Percentiles rank a stretch among this genome's conserved stretches.
These are phyloP conservation scores for Penicillium polonicum DNA, from an alignment of 2,329 filamentous ascomycete genomes.

Conservation along the genomic window DNA sequence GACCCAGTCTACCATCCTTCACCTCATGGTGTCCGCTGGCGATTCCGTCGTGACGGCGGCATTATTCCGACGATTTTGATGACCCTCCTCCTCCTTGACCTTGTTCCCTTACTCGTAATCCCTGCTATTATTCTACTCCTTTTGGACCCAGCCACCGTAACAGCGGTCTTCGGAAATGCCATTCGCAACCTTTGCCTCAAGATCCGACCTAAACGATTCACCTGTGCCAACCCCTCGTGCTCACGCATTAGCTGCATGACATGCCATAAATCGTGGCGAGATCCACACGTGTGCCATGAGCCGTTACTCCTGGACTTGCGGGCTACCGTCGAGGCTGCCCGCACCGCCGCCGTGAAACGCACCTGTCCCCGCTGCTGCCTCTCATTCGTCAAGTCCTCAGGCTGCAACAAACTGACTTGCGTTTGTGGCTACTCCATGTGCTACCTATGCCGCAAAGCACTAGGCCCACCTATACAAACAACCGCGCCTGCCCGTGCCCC, in stretches of 20 bases:
- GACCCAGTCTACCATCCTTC: conserved; percentile 70
- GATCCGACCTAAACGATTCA: conserved; percentile 72
- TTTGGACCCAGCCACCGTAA: conserved; percentile 52
- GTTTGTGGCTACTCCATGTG: conserved; percentile 98
- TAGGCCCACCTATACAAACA: conserved; percentile 31
- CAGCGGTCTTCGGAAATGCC: conserved; percentile 57
- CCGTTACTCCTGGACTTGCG: conserved; percentile 77
- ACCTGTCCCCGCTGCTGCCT: conserved; percentile 90
- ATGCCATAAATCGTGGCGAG: conserved; percentile 79
- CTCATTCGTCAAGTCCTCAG: conserved; percentile 86
- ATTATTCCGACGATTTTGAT: conserved; percentile 53
- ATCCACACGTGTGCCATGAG: conserved; percentile 88
- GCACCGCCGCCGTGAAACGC: conserved; percentile 90
- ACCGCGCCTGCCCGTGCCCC: not conserved
- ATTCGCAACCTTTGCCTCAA: conserved; percentile 67
- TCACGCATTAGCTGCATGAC: conserved; percentile 71
- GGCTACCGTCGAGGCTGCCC: conserved; percentile 86
- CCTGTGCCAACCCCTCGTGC: conserved; percentile 70
- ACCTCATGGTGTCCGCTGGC: conserved; percentile 54
- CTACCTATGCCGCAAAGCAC: conserved; percentile 83
- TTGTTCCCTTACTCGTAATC: conserved; percentile 49
- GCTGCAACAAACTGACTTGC: conserved; percentile 96
- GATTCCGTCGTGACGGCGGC: conserved; percentile 56
- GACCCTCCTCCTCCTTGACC: conserved; percentile 42
- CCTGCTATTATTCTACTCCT: conserved; percentile 58